Evolutionary conservation across 2,329 filamentous ascomycete species (phyloP), one percentile per base, ranked within the genome.

Genomic region (Paraphaeosphaeria sporulosa): DNA sequence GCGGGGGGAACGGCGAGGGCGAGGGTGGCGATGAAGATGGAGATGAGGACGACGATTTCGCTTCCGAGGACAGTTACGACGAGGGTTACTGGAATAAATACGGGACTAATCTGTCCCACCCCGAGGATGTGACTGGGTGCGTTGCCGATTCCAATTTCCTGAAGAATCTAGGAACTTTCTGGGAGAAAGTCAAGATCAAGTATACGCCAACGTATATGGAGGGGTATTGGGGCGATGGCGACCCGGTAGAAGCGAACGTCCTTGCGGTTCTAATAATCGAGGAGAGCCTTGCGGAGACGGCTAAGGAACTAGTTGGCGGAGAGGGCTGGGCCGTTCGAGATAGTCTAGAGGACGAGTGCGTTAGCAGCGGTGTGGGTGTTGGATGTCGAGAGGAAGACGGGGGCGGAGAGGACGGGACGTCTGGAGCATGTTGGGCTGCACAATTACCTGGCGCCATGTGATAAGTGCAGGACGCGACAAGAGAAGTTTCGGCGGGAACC

Each of bases 171-270:
- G 55, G 47, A 9, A 44, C 36, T 5, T 34, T 13, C 2, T 58
- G 55, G 55, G 42, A 58, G 47, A 46, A 42, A 15, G 25, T 58
- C n/a, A 17, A 44, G 38, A 52, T 52, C 25, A 19, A 58, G 36
- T 58, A 58, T 38, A 52, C 48, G 13, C 55, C 55, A 17, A 51
- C 38, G 17, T 58, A 51, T 30, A 58, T 51, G 55, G 19, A 43
- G 38, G 3, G 30, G 12, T 46, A 46, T 38, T 58, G n/a, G 13
- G 55, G 46, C n/a, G 55, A 50, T 15, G 23, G 36, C 13, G 55
- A 52, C 17, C 36, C 36, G n/a, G 36, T 53, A 53, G 6, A 36
- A 21, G 50, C 50, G 10, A 53, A 53, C 15, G 34, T 53, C 23
- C n/a, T 53, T 21, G 50, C 38, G 2, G 50, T 53, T 3, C 50